phyloP scores from a whole-genome alignment of 179 eudicot genomes.

The Spinacia oleracea region DNA sequence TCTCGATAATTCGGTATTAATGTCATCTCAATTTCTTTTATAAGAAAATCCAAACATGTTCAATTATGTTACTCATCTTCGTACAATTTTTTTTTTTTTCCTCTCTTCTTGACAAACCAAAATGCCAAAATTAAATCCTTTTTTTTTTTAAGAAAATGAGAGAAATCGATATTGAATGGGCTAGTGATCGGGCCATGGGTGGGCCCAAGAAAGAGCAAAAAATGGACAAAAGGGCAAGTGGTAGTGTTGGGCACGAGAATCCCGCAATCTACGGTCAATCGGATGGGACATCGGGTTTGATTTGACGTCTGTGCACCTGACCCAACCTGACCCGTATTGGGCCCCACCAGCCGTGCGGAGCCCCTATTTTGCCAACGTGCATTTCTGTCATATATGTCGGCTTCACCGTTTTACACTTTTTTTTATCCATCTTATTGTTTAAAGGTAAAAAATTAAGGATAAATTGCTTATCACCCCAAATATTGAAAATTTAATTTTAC shows the following conservation, averaged over 20 bases:
- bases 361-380: slow-evolving; percentile 28
- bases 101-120: no score
- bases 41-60: no score
- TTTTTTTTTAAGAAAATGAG: no score
- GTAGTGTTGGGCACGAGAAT: slow-evolving; percentile 26
- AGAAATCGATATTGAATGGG: not conserved
- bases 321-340: not conserved
- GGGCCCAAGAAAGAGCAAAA: slow-evolving; percentile 9
- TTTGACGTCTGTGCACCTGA: slow-evolving; percentile 17
- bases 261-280: slow-evolving; percentile 39
- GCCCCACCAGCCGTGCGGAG: slow-evolving; percentile 34
- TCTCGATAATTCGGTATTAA: no score
- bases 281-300: slow-evolving; percentile 25
- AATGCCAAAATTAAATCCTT: no score
- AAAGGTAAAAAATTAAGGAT: no score
- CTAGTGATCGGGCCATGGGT: not conserved
- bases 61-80: no score
- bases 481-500: no score
- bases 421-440: no score
- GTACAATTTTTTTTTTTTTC: no score
- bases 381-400: slow-evolving; percentile 22
- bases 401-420: not conserved
- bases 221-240: not conserved
- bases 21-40: no score
- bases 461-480: no score